These are phyloP conservation scores for Fusarium aywerte DNA, from an alignment of 2,329 filamentous ascomycete genomes.

Conservation along the genomic window DNA sequence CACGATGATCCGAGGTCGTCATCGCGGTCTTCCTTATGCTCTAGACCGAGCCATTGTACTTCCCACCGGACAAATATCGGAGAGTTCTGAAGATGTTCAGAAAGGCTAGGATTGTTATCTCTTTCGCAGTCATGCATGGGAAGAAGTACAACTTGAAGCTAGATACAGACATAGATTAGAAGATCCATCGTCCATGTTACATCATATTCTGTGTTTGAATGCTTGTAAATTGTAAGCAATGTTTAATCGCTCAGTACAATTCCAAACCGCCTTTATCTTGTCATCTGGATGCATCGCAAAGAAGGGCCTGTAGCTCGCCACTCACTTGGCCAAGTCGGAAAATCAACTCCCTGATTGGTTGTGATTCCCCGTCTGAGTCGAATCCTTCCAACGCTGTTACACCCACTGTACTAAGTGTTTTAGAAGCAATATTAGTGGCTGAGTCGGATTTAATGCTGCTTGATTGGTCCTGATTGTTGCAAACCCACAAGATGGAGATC, in stretches of 20 bases:
- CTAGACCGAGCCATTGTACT: slow-evolving; percentile 50
- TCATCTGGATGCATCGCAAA: no score
- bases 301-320: no score
- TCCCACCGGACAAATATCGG: slow-evolving; percentile 7
- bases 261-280: no score
- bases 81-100: background rate
- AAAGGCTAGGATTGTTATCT: background rate
- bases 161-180: background rate
- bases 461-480: background rate
- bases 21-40: slow-evolving; percentile 48
- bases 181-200: no score
- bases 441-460: background rate
- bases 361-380: background rate
- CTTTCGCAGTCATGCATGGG: background rate
- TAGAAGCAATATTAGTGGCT: background rate
- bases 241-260: no score
- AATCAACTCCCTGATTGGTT: background rate
- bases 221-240: no score
- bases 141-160: no score
- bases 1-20: slow-evolving; percentile 53
- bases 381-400: fast-evolving
- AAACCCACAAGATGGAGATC: fast-evolving
- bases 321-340: slow-evolving; percentile 14
- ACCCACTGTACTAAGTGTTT: no score
- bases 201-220: no score